Evolutionary conservation across 1,284 basidiomycete genomes (phyloP).

Genomic region (Albatrellus sp.): DNA sequence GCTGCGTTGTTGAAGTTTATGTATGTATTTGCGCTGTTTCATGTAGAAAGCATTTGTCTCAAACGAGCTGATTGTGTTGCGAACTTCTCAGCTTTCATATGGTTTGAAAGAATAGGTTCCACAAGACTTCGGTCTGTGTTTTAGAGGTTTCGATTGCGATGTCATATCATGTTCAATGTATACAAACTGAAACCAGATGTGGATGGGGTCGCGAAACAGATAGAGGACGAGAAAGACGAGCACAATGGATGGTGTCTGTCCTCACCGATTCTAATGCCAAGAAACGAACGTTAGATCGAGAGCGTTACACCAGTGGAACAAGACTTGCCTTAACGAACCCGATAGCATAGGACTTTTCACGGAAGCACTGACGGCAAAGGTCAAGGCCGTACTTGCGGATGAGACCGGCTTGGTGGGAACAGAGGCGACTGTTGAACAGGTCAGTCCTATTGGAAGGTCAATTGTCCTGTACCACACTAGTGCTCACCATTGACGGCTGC

Average conservation of each 20-base stretch:
- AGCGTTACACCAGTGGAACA: not conserved
- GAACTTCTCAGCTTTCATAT: too few relatives aligned
- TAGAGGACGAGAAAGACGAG: not conserved
- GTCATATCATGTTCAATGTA: constrained; percentile 6
- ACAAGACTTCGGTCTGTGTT: too few relatives aligned
- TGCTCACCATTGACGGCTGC: constrained; percentile 82
- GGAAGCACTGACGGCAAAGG: constrained; percentile 97
- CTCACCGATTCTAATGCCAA: constrained; percentile 11
- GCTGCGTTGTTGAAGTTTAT: too few relatives aligned
- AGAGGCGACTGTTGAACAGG: constrained; percentile 63
- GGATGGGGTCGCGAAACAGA: not conserved
- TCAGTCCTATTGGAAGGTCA: not conserved
- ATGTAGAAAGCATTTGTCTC: too few relatives aligned
- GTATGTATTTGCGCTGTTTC: too few relatives aligned
- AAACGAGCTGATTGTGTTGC: too few relatives aligned
- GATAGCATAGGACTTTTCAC: constrained; percentile 87
- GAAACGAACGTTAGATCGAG: not conserved
- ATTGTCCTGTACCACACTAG: not conserved
- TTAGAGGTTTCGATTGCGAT: constrained; percentile 3
- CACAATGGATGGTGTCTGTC: not conserved
- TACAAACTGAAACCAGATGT: constrained; percentile 6
- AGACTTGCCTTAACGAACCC: constrained; percentile 82
- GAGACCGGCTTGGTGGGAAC: constrained; percentile 92
- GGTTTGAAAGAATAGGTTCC: too few relatives aligned
- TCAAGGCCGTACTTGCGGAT: constrained; percentile 92